phyloP scores from a whole-genome alignment of 2,329 filamentous ascomycete genomes.

The Scytalidium lignicola region DNA sequence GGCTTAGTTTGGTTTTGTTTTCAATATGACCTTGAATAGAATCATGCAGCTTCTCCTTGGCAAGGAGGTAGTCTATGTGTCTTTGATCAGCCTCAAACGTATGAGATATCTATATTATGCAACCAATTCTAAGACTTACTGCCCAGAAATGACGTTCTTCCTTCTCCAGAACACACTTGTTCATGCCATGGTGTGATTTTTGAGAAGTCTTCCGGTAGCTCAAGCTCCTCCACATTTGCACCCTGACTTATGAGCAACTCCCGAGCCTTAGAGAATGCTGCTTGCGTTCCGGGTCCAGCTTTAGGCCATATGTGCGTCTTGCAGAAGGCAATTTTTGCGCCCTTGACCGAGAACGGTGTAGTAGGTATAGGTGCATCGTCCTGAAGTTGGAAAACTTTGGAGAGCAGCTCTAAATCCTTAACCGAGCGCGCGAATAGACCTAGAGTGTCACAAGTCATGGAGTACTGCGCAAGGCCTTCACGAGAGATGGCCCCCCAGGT shows the following conservation, averaged over 20 bases:
- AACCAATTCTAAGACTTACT: slow-evolving; percentile 19
- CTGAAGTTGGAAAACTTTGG: slow-evolving; percentile 46
- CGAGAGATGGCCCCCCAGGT: slow-evolving; percentile 59
- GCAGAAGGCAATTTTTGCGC: slow-evolving; percentile 48
- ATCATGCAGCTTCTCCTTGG: slow-evolving; percentile 40
- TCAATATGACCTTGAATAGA: slow-evolving; percentile 47
- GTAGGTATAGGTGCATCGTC: slow-evolving; percentile 39
- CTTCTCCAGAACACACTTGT: slow-evolving; percentile 46
- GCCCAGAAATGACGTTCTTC: slow-evolving; percentile 43
- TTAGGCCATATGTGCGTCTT: slow-evolving; percentile 48
- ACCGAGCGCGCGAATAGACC: slow-evolving; percentile 55
- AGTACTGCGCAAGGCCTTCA: slow-evolving; percentile 56
- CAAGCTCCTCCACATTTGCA: slow-evolving; percentile 51
- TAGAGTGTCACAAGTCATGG: slow-evolving; percentile 55
- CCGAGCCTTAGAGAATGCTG: slow-evolving; percentile 37
- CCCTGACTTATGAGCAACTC: slow-evolving; percentile 39
- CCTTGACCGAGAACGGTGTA: slow-evolving; percentile 32
- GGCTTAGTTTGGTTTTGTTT: slow-evolving; percentile 37
- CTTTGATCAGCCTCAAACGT: no score
- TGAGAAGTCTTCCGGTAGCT: slow-evolving; percentile 44
- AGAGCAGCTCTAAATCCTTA: slow-evolving; percentile 52
- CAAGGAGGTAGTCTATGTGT: slow-evolving; percentile 42
- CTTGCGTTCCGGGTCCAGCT: slow-evolving; percentile 38
- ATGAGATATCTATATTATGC: no score
- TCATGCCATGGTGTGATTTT: slow-evolving; percentile 48